Evolutionary conservation across 345 rosid genomes (phyloP).

Genomic region (Punica granatum): DNA sequence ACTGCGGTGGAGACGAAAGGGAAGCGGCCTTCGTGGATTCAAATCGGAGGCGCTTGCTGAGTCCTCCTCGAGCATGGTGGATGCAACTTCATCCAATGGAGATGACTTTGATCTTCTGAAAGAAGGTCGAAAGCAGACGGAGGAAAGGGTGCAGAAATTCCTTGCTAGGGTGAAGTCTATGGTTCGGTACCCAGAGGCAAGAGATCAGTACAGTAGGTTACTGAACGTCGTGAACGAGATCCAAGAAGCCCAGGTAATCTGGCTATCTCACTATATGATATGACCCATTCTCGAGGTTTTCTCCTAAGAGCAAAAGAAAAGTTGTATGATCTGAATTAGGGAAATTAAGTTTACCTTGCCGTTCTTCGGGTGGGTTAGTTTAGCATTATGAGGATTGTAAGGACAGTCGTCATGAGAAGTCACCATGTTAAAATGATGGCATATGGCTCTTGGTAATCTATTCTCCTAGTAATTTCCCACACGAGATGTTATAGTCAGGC

Average conservation of each 20-base stretch:
- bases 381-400: not conserved
- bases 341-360: not conserved
- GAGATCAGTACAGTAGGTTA: slow-evolving; percentile 80
- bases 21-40: slow-evolving; percentile 88
- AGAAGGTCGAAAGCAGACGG: slow-evolving; percentile 83
- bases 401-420: too few relatives aligned
- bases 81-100: slow-evolving; percentile 31
- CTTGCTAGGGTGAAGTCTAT: slow-evolving; percentile 89
- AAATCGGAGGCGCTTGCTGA: slow-evolving; percentile 47
- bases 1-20: slow-evolving; percentile 89
- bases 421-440: too few relatives aligned
- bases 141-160: slow-evolving; percentile 71
- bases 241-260: slow-evolving; percentile 66
- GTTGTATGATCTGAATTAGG: not conserved
- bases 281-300: not conserved
- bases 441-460: too few relatives aligned
- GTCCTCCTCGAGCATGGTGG: slow-evolving; percentile 29
- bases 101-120: slow-evolving; percentile 78
- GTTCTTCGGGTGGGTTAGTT: not conserved
- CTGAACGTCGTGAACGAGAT: slow-evolving; percentile 67
- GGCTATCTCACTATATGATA: not conserved
- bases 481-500: too few relatives aligned
- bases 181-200: slow-evolving; percentile 83
- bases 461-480: too few relatives aligned
- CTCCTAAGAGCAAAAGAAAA: not conserved